Percentiles rank a stretch among this genome's conserved stretches.
These are phyloP conservation scores for Schizopora paradoxa DNA, from an alignment of 1,284 basidiomycete species.

Conservation along the genomic window DNA sequence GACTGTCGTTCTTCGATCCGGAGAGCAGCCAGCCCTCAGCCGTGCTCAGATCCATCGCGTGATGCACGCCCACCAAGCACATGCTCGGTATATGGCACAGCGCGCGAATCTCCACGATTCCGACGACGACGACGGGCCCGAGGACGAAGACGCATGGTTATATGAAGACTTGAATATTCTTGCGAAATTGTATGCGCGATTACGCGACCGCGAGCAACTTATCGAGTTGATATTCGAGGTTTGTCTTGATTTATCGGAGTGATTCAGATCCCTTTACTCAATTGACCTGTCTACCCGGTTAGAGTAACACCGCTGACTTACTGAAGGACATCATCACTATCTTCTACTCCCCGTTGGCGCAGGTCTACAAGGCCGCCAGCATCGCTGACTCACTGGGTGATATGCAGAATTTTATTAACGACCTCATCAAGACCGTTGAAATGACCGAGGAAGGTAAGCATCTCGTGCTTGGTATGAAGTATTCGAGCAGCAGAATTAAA, in stretches of 20 bases:
- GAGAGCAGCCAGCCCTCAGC: conserved; percentile 69
- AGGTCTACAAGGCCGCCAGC: conserved; percentile 96
- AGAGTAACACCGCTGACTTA: conserved; percentile 93
- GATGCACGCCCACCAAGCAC: conserved; percentile 70
- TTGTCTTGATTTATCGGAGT: conserved; percentile 27
- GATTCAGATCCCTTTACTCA: neutral
- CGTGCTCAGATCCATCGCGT: conserved; percentile 77
- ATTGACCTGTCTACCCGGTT: conserved; percentile 4
- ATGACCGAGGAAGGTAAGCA: conserved; percentile 81
- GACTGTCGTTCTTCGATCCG: conserved; percentile 77
- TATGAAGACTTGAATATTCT: conserved; percentile 86
- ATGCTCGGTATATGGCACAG: conserved; percentile 64
- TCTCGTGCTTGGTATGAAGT: neutral
- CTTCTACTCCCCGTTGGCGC: conserved; percentile 96
- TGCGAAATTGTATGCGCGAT: conserved; percentile 68
- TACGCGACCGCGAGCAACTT: conserved; percentile 89
- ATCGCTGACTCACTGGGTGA: conserved; percentile 93
- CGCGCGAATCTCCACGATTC: conserved; percentile 68
- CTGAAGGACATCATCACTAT: conserved; percentile 99
- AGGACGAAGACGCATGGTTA: conserved; percentile 91
- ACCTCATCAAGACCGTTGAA: conserved; percentile 94
- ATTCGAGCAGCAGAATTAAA: neutral
- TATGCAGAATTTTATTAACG: conserved; percentile 91
- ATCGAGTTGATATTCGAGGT: conserved; percentile 95
- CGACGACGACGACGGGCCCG: conserved; percentile 89